Conservation (phyloP, 768 basidiomycete species). For the Tulasnella sp. region DNA sequence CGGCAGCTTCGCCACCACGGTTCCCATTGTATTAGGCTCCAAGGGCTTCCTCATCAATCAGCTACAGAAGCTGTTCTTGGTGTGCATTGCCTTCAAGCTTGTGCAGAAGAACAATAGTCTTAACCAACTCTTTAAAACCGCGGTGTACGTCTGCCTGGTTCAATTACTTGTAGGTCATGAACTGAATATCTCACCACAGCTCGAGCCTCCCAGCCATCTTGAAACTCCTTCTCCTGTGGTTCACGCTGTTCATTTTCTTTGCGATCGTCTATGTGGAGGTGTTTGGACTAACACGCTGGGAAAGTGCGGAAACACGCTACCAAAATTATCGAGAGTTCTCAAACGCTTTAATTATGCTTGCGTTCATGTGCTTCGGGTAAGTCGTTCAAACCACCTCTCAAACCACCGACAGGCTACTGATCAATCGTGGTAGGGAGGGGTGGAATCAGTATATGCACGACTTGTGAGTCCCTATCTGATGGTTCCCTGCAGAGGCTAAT, state of each 20-base stretch:
- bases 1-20: conserved; percentile 75
- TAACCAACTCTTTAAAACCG: conserved; percentile 94
- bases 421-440: conserved; percentile 49
- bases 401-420: background rate
- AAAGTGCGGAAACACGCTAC: conserved; percentile 49
- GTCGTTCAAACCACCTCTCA: conserved; percentile 18
- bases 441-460: conserved; percentile 99
- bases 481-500: background rate
- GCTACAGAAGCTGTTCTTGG: conserved; percentile 83
- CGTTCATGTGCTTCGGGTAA: conserved; percentile 88
- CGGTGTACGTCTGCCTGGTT: conserved; percentile 49
- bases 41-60: conserved; percentile 46
- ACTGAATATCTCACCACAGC: conserved; percentile 32
- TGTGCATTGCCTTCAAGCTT: conserved; percentile 87
- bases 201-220: conserved; percentile 79
- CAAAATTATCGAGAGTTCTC: conserved; percentile 74
- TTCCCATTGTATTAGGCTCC: conserved; percentile 49
- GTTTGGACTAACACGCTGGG: conserved; percentile 85
- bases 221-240: conserved; percentile 77
- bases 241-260: conserved; percentile 84
- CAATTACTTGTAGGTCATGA: background rate
- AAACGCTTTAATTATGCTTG: conserved; percentile 74
- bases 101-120: conserved; percentile 78
- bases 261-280: conserved; percentile 81
- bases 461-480: conserved; percentile 44